A percentile compares a stretch with the other conserved stretches of the same genome.
Evolutionary conservation across 202 grass and related monocot genomes (phyloP).

Genomic region (Carex arenaria): DNA sequence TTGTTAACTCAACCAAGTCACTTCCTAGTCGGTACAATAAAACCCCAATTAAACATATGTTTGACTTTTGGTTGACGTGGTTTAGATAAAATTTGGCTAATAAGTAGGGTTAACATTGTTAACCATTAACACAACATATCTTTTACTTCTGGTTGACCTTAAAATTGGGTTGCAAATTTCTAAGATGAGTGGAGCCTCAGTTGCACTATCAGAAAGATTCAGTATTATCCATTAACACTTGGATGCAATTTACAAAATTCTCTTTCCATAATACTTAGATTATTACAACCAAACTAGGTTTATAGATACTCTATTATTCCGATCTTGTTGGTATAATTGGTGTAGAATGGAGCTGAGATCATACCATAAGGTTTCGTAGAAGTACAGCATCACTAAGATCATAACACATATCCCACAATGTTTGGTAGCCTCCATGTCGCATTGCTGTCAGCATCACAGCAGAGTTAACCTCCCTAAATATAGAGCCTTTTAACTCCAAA

Average conservation of each 20-base stretch:
- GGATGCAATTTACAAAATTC: background rate
- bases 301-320: background rate
- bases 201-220: background rate
- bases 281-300: background rate
- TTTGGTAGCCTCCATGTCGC: slow-evolving; percentile 88
- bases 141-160: background rate
- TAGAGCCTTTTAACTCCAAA: slow-evolving; percentile 67
- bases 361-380: slow-evolving; percentile 90
- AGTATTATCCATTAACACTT: background rate
- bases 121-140: background rate
- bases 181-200: background rate
- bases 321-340: background rate
- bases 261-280: background rate
- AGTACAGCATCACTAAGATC: slow-evolving; percentile 88
- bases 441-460: slow-evolving; percentile 81
- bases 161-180: background rate
- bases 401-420: slow-evolving; percentile 95
- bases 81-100: background rate
- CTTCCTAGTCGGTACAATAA: background rate
- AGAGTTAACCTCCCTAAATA: slow-evolving; percentile 81
- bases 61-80: background rate
- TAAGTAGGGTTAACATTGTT: background rate
- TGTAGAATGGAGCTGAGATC: slow-evolving; percentile 16
- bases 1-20: background rate
- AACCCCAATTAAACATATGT: background rate